Conservation (phyloP, 1,139 yeast species). For the Geotrichum histeridarum region DNA sequence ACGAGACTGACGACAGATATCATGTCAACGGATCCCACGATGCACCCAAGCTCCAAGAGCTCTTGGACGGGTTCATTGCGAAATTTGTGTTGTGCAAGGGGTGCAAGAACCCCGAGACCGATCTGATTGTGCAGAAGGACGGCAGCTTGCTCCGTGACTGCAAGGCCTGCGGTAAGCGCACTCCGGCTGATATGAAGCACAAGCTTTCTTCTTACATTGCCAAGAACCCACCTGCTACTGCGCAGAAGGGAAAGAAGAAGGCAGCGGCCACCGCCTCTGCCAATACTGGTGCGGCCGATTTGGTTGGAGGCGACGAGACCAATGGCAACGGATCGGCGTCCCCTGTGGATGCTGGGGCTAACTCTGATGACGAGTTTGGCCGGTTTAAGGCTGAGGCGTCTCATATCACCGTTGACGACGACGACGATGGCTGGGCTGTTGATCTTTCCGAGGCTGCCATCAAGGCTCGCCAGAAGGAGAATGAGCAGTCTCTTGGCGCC, state of each 20-base stretch:
- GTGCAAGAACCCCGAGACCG: slow-evolving; percentile 97
- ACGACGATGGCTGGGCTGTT: slow-evolving; percentile 94
- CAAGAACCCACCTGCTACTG: slow-evolving; percentile 81
- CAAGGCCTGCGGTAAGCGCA: slow-evolving; percentile 94
- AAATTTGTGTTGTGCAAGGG: slow-evolving; percentile 90
- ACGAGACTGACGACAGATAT: slow-evolving; percentile 77
- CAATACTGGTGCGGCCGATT: slow-evolving; percentile 84
- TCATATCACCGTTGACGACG: slow-evolving; percentile 53
- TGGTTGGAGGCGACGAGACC: slow-evolving; percentile 39
- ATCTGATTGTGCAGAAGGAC: slow-evolving; percentile 72
- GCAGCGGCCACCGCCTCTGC: slow-evolving; percentile 89
- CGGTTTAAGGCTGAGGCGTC: slow-evolving; percentile 84
- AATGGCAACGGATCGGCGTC: slow-evolving; percentile 31
- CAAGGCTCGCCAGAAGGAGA: slow-evolving; percentile 81
- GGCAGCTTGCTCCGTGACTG: slow-evolving; percentile 83
- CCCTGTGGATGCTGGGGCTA: slow-evolving; percentile 40
- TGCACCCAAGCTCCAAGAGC: slow-evolving; percentile 83
- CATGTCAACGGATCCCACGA: slow-evolving; percentile 94
- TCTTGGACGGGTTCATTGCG: slow-evolving; percentile 86
- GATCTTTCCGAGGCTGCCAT: slow-evolving; percentile 97
- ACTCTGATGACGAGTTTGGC: slow-evolving; percentile 72
- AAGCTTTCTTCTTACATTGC: slow-evolving; percentile 79
- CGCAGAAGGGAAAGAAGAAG: slow-evolving; percentile 49
- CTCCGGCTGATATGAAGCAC: slow-evolving; percentile 78
- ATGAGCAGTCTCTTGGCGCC: slow-evolving; percentile 53